Percentiles rank a stretch among this genome's conserved stretches.
Evolutionary conservation across 768 basidiomycete genomes (phyloP).

Genomic region (Cystofilobasidium ferigula): DNA sequence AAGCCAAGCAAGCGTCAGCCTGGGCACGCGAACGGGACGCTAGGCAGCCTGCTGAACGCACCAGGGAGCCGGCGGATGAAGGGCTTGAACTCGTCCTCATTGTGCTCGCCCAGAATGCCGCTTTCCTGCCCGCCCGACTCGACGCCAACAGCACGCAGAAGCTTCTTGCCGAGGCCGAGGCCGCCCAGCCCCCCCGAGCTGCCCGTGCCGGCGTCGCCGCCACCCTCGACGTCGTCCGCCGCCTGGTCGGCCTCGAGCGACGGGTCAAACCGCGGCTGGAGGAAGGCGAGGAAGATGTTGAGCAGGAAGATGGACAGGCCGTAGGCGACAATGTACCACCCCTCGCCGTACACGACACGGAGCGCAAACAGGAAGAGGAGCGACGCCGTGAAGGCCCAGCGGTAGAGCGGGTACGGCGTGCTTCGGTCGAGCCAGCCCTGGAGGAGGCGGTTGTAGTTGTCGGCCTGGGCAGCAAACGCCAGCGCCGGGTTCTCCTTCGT

Average conservation of each 20-base stretch:
- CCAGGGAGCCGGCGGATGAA: conserved; percentile 83
- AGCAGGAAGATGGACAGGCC: conserved; percentile 90
- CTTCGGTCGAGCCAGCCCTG: conserved; percentile 81
- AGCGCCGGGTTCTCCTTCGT: conserved; percentile 21
- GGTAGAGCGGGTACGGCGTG: conserved; percentile 77
- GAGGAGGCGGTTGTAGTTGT: conserved; percentile 49
- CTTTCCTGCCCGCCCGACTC: conserved; percentile 18
- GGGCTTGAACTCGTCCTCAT: conserved; percentile 90
- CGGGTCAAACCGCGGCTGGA: conserved; percentile 96
- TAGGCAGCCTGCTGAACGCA: conserved; percentile 24
- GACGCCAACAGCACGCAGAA: conserved; percentile 36
- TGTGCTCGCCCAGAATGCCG: conserved; percentile 37
- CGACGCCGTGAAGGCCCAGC: conserved; percentile 71
- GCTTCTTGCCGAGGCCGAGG: conserved; percentile 23
- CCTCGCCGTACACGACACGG: conserved; percentile 77
- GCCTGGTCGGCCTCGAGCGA: conserved; percentile 84
- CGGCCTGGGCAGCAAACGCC: conserved; percentile 20
- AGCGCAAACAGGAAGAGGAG: conserved; percentile 66
- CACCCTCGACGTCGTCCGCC: conserved; percentile 92
- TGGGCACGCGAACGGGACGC: neutral
- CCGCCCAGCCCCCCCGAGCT: neutral
- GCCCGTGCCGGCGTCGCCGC: conserved; percentile 43
- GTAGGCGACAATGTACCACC: conserved; percentile 53
- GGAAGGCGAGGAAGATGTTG: conserved; percentile 90
- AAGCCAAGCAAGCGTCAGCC: neutral